phyloP scores from a whole-genome alignment of 2,329 filamentous ascomycete species.

The Cordyceps tenuipes region DNA sequence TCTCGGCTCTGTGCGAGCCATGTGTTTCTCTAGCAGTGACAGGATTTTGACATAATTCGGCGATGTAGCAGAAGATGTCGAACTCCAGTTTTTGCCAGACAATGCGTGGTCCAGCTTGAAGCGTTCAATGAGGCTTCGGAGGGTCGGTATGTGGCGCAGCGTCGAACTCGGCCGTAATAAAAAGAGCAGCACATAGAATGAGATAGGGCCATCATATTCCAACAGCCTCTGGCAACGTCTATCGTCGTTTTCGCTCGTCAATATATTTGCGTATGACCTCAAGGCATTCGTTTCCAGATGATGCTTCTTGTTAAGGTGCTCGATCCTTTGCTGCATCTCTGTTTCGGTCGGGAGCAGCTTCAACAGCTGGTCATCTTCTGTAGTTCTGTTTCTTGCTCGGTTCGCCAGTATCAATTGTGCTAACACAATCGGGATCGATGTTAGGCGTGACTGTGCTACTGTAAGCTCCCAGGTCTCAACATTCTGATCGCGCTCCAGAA shows the following conservation, averaged over 20 bases:
- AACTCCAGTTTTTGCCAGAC: background rate
- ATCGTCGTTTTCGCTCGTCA: slow-evolving; percentile 23
- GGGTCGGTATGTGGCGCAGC: slow-evolving; percentile 18
- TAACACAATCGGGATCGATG: background rate
- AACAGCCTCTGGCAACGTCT: slow-evolving; percentile 25
- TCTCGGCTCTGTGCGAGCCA: slow-evolving; percentile 25
- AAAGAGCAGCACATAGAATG: slow-evolving; percentile 24
- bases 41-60: slow-evolving; percentile 20
- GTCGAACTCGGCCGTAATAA: slow-evolving; percentile 21
- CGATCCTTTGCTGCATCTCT: slow-evolving; percentile 19
- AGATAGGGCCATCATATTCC: slow-evolving; percentile 13
- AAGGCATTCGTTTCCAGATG: slow-evolving; percentile 16
- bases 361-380: slow-evolving; percentile 12
- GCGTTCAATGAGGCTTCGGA: slow-evolving; percentile 21
- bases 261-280: slow-evolving; percentile 21
- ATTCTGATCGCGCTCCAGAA: background rate
- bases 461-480: background rate
- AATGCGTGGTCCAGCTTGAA: slow-evolving; percentile 12
- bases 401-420: background rate
- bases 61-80: slow-evolving; percentile 14
- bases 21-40: slow-evolving; percentile 22
- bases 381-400: background rate
- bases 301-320: slow-evolving; percentile 15
- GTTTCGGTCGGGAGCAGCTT: slow-evolving; percentile 19
- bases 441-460: background rate